These are phyloP conservation scores for Moesziomyces aphidis DNA, from an alignment of 1,284 basidiomycete genomes.

Conservation along the genomic window DNA sequence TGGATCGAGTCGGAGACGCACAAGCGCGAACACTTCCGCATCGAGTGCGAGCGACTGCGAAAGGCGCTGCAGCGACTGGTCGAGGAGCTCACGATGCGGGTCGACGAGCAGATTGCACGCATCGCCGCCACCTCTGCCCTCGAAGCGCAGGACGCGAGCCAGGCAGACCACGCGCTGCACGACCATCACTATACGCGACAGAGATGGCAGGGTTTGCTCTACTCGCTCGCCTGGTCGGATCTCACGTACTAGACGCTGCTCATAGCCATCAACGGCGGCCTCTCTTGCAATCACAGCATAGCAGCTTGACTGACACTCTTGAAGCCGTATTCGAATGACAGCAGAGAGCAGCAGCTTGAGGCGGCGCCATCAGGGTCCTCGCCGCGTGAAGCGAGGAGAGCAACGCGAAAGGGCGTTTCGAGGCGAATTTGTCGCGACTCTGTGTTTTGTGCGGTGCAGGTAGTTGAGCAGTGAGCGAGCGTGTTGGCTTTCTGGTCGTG, in stretches of 20 bases:
- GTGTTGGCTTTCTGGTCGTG: no score
- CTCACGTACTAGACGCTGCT: slow-evolving; percentile 17
- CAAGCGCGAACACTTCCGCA: slow-evolving; percentile 33
- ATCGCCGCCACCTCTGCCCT: slow-evolving; percentile 19
- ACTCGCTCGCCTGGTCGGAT: slow-evolving; percentile 36
- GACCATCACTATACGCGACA: slow-evolving; percentile 24
- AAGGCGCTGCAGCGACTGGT: slow-evolving; percentile 26
- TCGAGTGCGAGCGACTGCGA: slow-evolving; percentile 31
- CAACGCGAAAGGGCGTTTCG: no score
- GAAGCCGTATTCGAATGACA: no score
- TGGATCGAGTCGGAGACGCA: slow-evolving; percentile 28
- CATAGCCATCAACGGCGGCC: neutral
- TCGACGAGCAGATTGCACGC: slow-evolving; percentile 43
- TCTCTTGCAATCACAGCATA: neutral
- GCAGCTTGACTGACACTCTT: neutral
- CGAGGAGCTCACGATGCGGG: slow-evolving; percentile 31
- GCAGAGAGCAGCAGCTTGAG: no score
- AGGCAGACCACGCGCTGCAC: slow-evolving; percentile 25
- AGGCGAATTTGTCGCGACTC: no score
- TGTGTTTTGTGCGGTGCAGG: no score
- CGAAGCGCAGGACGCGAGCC: slow-evolving; percentile 20
- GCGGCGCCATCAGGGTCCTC: no score
- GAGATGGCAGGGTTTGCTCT: slow-evolving; percentile 42
- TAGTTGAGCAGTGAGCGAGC: no score
- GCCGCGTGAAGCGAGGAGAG: no score